Evolutionary conservation across 192 early-diverging fungal species (phyloP).

Genomic region (Coemansia umbellata): DNA sequence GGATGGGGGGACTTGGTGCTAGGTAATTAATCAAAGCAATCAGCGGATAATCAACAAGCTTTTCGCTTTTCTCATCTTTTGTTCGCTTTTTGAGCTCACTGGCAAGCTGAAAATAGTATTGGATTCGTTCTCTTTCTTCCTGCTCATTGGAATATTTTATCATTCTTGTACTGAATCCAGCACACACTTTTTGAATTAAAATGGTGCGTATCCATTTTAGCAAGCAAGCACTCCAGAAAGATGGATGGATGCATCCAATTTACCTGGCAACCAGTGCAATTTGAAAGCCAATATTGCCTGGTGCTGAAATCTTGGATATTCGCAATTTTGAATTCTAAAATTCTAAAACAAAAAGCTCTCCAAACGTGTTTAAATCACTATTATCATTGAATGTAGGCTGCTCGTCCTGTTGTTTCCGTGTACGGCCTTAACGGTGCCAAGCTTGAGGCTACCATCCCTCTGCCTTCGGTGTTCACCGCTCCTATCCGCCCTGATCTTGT

Average conservation of each 20-base stretch:
- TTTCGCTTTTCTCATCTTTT: too few relatives aligned
- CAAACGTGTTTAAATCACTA: neutral
- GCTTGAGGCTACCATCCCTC: conserved; percentile 68
- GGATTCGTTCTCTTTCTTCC: neutral
- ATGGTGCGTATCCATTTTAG: conserved; percentile 8
- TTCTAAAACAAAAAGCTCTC: neutral
- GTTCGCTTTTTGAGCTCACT: too few relatives aligned
- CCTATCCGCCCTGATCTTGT: conserved; percentile 97
- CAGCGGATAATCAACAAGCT: too few relatives aligned
- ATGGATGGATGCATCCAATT: too few relatives aligned
- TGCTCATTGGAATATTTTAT: too few relatives aligned
- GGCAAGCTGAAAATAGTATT: too few relatives aligned
- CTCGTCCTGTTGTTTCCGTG: conserved; percentile 87
- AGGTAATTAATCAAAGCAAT: too few relatives aligned
- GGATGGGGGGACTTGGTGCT: too few relatives aligned
- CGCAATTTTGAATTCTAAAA: neutral
- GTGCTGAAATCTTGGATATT: too few relatives aligned
- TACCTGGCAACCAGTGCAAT: too few relatives aligned
- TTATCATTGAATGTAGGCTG: conserved; percentile 53
- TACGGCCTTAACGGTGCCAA: conserved; percentile 76
- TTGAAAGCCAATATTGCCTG: too few relatives aligned
- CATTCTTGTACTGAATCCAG: neutral
- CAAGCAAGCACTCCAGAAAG: too few relatives aligned
- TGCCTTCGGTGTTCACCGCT: conserved; percentile 92
- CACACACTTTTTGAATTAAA: neutral